These are phyloP conservation scores for Pichia sp. DNA, from an alignment of 1,139 yeast genomes.

Conservation along the genomic window DNA sequence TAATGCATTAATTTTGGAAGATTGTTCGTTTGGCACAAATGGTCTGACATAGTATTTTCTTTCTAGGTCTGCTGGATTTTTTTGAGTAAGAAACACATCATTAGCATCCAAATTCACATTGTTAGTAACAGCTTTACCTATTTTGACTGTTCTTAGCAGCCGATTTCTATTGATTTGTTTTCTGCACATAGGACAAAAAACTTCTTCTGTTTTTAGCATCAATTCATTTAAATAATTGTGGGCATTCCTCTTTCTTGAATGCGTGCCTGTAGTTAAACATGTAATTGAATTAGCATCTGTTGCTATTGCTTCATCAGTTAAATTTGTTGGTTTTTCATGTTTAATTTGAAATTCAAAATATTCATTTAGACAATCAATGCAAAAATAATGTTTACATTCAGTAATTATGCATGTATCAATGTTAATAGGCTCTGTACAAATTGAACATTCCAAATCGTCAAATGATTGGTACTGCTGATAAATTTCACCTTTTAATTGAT, in stretches of 20 bases:
- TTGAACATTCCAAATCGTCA: slow-evolving; percentile 71
- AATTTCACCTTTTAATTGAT: slow-evolving; percentile 28
- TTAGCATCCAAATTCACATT: slow-evolving; percentile 3
- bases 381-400: slow-evolving; percentile 76
- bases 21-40: slow-evolving; percentile 46
- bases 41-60: slow-evolving; percentile 30
- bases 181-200: slow-evolving; percentile 59
- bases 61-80: slow-evolving; percentile 5
- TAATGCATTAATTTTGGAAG: slow-evolving; percentile 74
- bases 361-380: slow-evolving; percentile 66
- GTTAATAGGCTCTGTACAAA: slow-evolving; percentile 67
- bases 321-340: slow-evolving; percentile 5
- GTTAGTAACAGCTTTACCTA: neutral
- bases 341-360: slow-evolving; percentile 43
- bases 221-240: neutral
- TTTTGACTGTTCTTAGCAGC: slow-evolving; percentile 33
- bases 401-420: slow-evolving; percentile 56
- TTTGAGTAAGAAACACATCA: slow-evolving; percentile 14
- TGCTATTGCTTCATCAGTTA: neutral
- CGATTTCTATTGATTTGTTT: slow-evolving; percentile 37
- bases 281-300: neutral
- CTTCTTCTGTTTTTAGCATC: slow-evolving; percentile 17
- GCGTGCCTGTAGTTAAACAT: neutral
- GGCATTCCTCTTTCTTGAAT: neutral
- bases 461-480: slow-evolving; percentile 32